phyloP scores from a whole-genome alignment of 352 stramenopile species.

The Pythium oligandrum region DNA sequence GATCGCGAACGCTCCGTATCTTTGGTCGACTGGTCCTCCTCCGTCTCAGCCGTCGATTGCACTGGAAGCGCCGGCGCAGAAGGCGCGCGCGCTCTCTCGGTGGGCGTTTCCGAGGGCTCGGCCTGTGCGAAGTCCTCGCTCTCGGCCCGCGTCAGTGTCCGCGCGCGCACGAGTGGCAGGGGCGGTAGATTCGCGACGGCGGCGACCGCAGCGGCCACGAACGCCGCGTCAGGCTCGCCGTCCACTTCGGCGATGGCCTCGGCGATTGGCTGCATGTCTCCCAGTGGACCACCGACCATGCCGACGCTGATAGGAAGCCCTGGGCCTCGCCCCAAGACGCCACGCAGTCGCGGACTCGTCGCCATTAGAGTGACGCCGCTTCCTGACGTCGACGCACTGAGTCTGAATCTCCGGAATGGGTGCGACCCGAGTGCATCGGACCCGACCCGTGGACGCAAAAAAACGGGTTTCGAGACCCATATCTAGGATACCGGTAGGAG shows the following conservation, averaged over 20 bases:
- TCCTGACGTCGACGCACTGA: constrained; percentile 7
- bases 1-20: neutral
- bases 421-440: no score
- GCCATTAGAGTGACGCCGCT: neutral
- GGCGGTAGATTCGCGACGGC: constrained; percentile 5
- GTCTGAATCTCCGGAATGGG: constrained; percentile 12
- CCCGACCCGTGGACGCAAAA: no score
- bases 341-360: constrained; percentile 12
- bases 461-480: no score
- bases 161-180: constrained; percentile 16
- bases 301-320: no score
- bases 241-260: constrained; percentile 5
- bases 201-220: constrained; percentile 1
- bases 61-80: no score
- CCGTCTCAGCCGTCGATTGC: no score
- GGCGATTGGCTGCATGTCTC: constrained; percentile 15
- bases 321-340: neutral
- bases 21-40: no score
- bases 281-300: neutral
- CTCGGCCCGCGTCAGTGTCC: constrained; percentile 43
- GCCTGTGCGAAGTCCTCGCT: constrained; percentile 62
- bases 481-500: no score
- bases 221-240: neutral
- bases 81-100: constrained; percentile 5
- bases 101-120: constrained; percentile 22